Evolutionary conservation across 2,329 filamentous ascomycete species (phyloP).

Genomic region (Colletotrichum lupini): DNA sequence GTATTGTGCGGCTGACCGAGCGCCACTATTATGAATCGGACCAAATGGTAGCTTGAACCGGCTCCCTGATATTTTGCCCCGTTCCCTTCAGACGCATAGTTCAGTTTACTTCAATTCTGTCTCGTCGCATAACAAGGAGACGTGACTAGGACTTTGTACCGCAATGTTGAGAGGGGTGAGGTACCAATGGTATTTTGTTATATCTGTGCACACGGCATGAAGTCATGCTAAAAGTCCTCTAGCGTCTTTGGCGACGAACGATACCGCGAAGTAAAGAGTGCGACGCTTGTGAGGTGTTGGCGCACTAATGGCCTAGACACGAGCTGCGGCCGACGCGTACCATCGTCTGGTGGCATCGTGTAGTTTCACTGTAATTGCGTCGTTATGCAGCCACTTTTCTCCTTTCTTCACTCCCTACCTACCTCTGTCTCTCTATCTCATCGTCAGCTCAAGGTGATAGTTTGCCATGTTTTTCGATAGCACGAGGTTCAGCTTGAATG

Average conservation of each 20-base stretch:
- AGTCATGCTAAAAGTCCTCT: neutral
- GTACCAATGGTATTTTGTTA: neutral
- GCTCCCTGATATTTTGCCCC: neutral
- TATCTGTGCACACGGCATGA: neutral
- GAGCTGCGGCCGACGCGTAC: neutral
- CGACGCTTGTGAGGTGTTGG: neutral
- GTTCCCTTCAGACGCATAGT: neutral
- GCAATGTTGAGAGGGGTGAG: too few relatives aligned
- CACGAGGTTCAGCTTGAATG: neutral
- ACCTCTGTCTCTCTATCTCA: neutral
- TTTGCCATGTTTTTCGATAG: neutral
- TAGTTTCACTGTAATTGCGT: slow-evolving; percentile 4
- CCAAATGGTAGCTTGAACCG: neutral
- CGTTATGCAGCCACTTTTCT: neutral
- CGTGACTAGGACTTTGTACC: neutral
- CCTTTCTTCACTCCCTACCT: neutral
- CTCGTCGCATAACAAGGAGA: neutral
- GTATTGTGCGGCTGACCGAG: neutral
- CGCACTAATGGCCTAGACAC: neutral
- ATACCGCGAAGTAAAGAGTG: neutral
- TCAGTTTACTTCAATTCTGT: neutral
- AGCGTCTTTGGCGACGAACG: neutral
- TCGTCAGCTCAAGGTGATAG: neutral
- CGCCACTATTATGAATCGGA: neutral
- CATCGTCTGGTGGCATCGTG: neutral